A percentile compares a stretch with the other conserved stretches of the same genome.
These are phyloP conservation scores for Diaporthe citri DNA, from an alignment of 2,329 filamentous ascomycete species.

Conservation along the genomic window DNA sequence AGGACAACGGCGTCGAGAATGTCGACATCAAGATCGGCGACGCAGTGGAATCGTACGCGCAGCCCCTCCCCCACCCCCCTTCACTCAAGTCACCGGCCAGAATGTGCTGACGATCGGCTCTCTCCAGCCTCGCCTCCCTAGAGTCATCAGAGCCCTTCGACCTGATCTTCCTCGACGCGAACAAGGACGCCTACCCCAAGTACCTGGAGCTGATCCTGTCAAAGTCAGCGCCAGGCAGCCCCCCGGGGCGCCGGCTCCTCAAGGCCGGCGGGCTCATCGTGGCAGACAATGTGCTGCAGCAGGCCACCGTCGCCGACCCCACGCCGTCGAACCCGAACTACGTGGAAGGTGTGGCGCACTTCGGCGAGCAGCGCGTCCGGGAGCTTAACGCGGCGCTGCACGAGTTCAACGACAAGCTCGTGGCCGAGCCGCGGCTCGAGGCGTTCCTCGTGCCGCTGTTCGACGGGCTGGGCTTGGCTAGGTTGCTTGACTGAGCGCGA, in stretches of 20 bases:
- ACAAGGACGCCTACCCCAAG: constrained; percentile 64
- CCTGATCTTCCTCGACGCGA: constrained; percentile 66
- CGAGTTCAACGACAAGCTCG: constrained; percentile 52
- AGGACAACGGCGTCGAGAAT: constrained; percentile 56
- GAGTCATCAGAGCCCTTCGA: constrained; percentile 60
- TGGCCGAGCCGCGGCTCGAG: constrained; percentile 49
- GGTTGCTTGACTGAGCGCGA: constrained; percentile 44
- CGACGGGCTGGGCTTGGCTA: constrained; percentile 52
- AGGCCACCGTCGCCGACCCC: constrained; percentile 60
- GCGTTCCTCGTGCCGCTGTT: constrained; percentile 54
- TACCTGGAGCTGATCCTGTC: constrained; percentile 62
- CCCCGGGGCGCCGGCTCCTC: constrained; percentile 54
- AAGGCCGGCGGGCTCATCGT: constrained; percentile 63
- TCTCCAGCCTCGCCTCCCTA: constrained; percentile 49
- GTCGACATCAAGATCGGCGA: constrained; percentile 61
- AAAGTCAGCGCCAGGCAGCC: constrained; percentile 53
- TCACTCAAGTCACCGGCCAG: not conserved
- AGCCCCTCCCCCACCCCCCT: not conserved
- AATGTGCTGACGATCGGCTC: not conserved
- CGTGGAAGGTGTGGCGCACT: constrained; percentile 25
- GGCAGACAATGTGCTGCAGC: constrained; percentile 66
- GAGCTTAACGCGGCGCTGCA: constrained; percentile 42
- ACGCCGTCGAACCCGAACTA: constrained; percentile 48
- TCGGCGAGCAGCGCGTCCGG: constrained; percentile 27
- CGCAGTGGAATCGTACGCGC: constrained; percentile 59